Conservation (phyloP, 805 yeast genomes). For the Tetrapisispora nanseiensis region DNA sequence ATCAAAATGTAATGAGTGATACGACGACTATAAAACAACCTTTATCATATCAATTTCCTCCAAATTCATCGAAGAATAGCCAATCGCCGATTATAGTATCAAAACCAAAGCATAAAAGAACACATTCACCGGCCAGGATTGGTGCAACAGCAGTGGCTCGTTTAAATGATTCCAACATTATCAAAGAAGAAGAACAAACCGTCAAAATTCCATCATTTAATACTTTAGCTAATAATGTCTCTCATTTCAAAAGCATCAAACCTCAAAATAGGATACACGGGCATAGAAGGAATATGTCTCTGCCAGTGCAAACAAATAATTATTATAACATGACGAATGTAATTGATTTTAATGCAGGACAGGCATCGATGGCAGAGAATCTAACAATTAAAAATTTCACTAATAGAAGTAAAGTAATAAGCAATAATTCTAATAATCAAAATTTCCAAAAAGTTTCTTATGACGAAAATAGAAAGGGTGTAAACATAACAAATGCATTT, state of each 20-base stretch:
- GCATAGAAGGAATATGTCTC: slow-evolving; percentile 4
- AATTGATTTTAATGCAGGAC: slow-evolving; percentile 11
- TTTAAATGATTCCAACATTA: slow-evolving; percentile 21
- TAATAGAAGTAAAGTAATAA: not conserved
- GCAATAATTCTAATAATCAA: not conserved
- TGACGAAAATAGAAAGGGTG: not conserved
- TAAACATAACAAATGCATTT: slow-evolving; percentile 5
- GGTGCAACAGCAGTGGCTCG: slow-evolving; percentile 66
- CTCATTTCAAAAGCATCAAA: not conserved
- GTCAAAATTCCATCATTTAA: slow-evolving; percentile 1
- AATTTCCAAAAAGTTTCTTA: not conserved
- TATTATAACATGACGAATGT: slow-evolving; percentile 17
- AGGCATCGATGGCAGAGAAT: not conserved
- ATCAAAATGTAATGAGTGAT: not conserved
- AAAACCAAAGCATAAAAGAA: slow-evolving; percentile 26
- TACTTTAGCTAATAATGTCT: not conserved
- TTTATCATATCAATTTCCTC: slow-evolving; percentile 17
- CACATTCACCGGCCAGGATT: slow-evolving; percentile 57
- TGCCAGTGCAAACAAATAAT: slow-evolving; percentile 7
- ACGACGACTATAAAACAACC: slow-evolving; percentile 3
- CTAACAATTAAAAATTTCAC: not conserved
- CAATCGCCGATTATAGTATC: slow-evolving; percentile 7
- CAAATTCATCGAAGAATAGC: slow-evolving; percentile 11
- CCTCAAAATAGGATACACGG: not conserved
- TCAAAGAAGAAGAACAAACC: slow-evolving; percentile 21